Base-by-base conservation (phyloP, 2,329 filamentous ascomycete genomes). In the Paracoccidioides lutzii region DNA sequence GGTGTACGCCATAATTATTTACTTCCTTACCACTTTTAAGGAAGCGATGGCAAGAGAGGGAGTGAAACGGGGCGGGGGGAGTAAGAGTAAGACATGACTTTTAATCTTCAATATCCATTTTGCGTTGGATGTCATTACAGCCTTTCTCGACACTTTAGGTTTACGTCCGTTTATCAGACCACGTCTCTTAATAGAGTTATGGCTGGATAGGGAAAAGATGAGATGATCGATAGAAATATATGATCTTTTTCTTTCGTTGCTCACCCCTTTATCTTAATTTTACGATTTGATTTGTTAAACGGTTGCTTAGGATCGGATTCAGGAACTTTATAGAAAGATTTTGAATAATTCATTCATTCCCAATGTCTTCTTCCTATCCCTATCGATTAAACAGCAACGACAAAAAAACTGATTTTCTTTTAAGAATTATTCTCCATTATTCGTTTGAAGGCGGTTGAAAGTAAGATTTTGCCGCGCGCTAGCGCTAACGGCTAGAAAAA, bases 1-100 rank as follows among this genome's bases (percentile, higher is more conserved):
- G 75, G 60, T 78, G 75, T 67, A 77, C 72, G 4, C 75, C 75
- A 1, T 52, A 52, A 38, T 42, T 28, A 38, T 50, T 50, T 38
- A 38, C 38, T 50, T 28, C 3, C 9, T 50, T 28, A 9, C 22
- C 7, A 5, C 15, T 8, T 15, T 50, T 6, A 6, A 37, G 22
- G 33, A 12, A 5, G 3, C 38, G 33, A 48, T 28, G 12, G n/a
- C n/a, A 28, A 37, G 9, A 22, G 12, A 38, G 22, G 15, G 46
- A 28, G 22, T 22, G 33, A 22, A 2, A 3, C 33, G 33, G n/a
- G 10, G 15, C 33, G n/a, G 15, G 4, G 9, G n/a, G n/a, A n/a
- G n/a, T n/a, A 38, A 22, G n/a, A 10, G 14, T n/a, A 14, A 35
- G 30, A 46, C 10, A 35, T 33, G 12, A 14, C 2, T 9, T 32